Evolutionary conservation across 768 basidiomycete genomes (phyloP).

Genomic region (Hygrocybe punicea): DNA sequence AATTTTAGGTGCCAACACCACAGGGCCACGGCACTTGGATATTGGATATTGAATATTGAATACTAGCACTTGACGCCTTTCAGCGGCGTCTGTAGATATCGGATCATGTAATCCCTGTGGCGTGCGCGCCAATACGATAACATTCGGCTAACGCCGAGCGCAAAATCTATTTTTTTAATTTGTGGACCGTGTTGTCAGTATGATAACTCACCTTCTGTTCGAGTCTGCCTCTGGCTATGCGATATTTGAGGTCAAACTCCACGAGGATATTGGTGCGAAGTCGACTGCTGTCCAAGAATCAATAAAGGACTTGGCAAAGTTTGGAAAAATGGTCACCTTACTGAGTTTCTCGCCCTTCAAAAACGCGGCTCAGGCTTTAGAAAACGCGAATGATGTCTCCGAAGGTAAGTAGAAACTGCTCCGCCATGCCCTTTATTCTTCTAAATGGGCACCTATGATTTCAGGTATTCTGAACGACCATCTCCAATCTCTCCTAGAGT

Average conservation of each 20-base stretch:
- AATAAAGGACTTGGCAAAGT: slow-evolving; percentile 81
- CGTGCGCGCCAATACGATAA: too few species aligned
- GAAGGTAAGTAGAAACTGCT: slow-evolving; percentile 59
- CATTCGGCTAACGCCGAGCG: not conserved
- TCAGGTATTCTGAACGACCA: slow-evolving; percentile 83
- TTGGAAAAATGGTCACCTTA: slow-evolving; percentile 88
- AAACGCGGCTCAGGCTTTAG: slow-evolving; percentile 87
- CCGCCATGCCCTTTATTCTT: not conserved
- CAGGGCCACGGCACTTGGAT: too few species aligned
- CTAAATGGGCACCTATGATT: slow-evolving; percentile 4
- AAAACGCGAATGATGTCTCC: slow-evolving; percentile 94
- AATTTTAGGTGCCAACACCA: too few species aligned
- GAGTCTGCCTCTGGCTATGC: slow-evolving; percentile 95
- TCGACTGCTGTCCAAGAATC: slow-evolving; percentile 78
- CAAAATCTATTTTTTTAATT: not conserved
- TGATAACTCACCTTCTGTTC: slow-evolving; percentile 80
- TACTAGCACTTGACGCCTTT: too few species aligned
- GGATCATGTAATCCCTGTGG: too few species aligned
- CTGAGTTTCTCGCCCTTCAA: slow-evolving; percentile 93
- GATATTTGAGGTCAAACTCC: slow-evolving; percentile 80
- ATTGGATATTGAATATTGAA: too few species aligned
- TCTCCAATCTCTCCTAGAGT: slow-evolving; percentile 77
- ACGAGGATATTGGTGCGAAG: slow-evolving; percentile 83
- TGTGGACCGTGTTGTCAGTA: not conserved
- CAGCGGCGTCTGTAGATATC: too few species aligned